Evolutionary conservation across 2,329 filamentous ascomycete species (phyloP).

Genomic region (Pseudogymnoascus sp.): DNA sequence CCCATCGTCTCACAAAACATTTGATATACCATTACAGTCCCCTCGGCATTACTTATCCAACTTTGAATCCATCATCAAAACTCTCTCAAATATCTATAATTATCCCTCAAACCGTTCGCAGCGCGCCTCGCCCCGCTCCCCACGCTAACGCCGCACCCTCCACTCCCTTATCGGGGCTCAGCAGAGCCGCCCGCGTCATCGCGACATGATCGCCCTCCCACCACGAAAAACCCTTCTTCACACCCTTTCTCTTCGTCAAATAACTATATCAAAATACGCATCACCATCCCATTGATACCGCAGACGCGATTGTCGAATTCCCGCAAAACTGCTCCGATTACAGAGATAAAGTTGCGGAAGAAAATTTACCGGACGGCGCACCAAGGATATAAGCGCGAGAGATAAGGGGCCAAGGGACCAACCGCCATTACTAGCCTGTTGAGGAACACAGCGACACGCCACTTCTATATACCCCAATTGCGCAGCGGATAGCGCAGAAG

Average conservation of each 20-base stretch:
- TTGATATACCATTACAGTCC: no score
- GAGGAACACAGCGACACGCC: neutral
- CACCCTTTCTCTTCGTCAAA: neutral
- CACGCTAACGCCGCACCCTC: neutral
- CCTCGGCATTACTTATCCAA: no score
- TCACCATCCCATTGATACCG: neutral
- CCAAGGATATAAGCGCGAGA: neutral
- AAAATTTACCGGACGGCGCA: neutral
- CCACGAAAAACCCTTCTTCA: neutral
- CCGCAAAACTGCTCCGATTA: neutral
- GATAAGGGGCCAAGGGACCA: neutral
- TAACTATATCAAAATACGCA: neutral
- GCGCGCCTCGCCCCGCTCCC: neutral
- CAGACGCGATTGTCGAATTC: neutral
- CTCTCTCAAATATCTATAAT: no score
- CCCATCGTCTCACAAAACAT: no score
- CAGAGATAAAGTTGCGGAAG: neutral
- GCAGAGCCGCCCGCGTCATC: neutral
- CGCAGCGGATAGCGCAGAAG: neutral
- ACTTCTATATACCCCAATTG: neutral
- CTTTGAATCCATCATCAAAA: no score
- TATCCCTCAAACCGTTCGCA: neutral
- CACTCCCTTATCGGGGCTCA: neutral
- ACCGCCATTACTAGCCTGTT: neutral
- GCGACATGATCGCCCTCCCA: neutral